These are phyloP conservation scores for Macaranga tanarius DNA, from an alignment of 441 rosid genomes.

Conservation along the genomic window DNA sequence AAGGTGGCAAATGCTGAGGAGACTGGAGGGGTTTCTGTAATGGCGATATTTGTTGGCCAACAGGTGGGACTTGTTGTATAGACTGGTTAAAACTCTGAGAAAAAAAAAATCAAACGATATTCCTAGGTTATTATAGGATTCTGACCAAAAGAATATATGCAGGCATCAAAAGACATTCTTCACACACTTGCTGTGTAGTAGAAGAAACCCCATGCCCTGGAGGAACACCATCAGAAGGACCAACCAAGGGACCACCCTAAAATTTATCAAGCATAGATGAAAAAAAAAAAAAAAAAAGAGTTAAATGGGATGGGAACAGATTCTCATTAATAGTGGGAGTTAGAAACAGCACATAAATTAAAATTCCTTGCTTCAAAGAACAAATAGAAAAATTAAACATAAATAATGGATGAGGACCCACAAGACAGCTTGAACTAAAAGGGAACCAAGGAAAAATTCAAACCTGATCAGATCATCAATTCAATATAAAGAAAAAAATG, in stretches of 20 bases:
- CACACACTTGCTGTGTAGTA: conserved; percentile 50
- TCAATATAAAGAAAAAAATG: not conserved
- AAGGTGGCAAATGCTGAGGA: conserved; percentile 54
- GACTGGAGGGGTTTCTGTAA: conserved; percentile 61
- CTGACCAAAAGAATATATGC: not conserved
- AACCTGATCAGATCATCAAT: not conserved
- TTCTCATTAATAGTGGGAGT: not conserved
- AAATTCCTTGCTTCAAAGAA: not conserved
- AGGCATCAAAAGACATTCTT: conserved; percentile 18
- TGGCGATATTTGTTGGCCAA: conserved; percentile 64
- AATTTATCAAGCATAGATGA: not conserved
- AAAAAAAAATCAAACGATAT: conserved; percentile 19
- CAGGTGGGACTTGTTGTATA: conserved; percentile 47
- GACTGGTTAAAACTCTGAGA: conserved; percentile 48
- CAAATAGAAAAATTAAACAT: not conserved
- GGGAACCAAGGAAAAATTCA: not conserved
- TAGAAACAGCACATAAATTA: not conserved
- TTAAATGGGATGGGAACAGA: not conserved
- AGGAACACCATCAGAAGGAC: conserved; percentile 54
- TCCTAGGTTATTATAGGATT: conserved; percentile 20
- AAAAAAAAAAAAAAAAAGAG: too few relatives aligned
- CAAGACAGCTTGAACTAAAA: not conserved
- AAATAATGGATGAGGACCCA: not conserved
- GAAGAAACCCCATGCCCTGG: conserved; percentile 46
- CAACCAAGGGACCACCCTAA: conserved; percentile 43